Conservation (phyloP, 1,284 basidiomycete genomes). For the Microbotryum lychnidis-dioicae region DNA sequence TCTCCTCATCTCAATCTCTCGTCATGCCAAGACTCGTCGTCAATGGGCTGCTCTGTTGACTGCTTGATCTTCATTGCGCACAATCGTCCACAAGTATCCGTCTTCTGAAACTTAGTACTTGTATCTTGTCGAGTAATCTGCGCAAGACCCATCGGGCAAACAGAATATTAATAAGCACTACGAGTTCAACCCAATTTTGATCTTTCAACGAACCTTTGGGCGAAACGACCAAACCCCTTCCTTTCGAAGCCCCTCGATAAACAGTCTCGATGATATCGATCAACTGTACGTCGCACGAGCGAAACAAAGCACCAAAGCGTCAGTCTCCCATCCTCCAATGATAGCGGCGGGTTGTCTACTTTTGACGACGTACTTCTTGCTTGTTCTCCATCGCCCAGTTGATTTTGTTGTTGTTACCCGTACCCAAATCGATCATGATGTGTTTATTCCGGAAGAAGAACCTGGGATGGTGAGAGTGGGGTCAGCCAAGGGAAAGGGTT, state of each 20-base stretch:
- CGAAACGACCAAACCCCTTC: constrained; percentile 93
- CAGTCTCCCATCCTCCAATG: constrained; percentile 11
- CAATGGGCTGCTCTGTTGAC: too few species aligned
- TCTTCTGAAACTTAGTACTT: constrained; percentile 50
- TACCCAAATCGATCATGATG: constrained; percentile 99
- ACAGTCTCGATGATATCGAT: constrained; percentile 99
- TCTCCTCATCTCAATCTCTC: too few species aligned
- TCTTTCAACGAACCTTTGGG: constrained; percentile 64
- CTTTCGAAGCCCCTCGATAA: constrained; percentile 94
- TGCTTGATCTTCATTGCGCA: too few species aligned
- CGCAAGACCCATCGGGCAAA: background rate
- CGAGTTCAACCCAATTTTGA: background rate
- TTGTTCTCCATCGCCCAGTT: constrained; percentile 98
- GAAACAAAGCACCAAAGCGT: background rate
- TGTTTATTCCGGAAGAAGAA: constrained; percentile 82
- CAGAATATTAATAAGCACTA: background rate
- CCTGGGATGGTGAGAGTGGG: constrained; percentile 6
- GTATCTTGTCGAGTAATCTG: constrained; percentile 77
- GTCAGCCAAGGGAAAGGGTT: too few species aligned
- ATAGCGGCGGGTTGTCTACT: background rate
- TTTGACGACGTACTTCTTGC: constrained; percentile 60
- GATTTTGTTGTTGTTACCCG: constrained; percentile 99
- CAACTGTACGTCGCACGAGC: constrained; percentile 48
- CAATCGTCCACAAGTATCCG: background rate
- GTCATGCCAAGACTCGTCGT: too few species aligned